Base-by-base conservation (phyloP, 805 yeast species). In the Candida ipomoeae region DNA sequence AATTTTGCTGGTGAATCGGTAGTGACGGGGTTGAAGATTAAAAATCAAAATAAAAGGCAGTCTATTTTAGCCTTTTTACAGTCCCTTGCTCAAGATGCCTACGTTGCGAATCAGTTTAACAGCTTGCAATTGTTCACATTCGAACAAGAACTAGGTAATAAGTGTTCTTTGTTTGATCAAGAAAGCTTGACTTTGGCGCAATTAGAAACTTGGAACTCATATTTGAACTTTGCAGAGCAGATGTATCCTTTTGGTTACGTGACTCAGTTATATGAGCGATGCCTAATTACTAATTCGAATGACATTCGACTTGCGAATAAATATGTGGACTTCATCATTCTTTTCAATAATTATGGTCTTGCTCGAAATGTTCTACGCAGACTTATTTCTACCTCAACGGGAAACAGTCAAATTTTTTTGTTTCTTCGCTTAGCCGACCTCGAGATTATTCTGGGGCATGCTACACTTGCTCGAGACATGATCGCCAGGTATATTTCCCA, bases 201-300 rank as follows among this genome's bases (percentile, higher is more conserved):
- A 55, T 59, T 84, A 18, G 77, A 75, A 17, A 70, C 68, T 10
- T 85, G 96, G 82, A 79, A 75, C 48, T 63, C 70, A 29, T 89
- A 85, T 62, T 58, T 86, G 35, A 76, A 75, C 54, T 80, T 73
- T 50, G 66, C 81, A 35, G 89, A 85, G 55, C 57, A 64, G 48
- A 46, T 58, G 46, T 58, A 64, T 20, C 67, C 60, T 15, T 41
- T 26, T 6, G 33, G 23, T 0, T 61, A 56, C 17, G 54, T 68
- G 6, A 60, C 58, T 13, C 69, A 74, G 13, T 56, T 67, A 0
- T 83, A 78, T 53, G 79, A 79, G 47, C 59, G 88, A 51, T 75
- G 82, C 37, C 53, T 81, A 5, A 66, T 78, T 3, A 55, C 74
- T 2, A 70, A 80, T 1, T 74, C 79, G 0, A 58, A 63, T n/a